Conservation (phyloP, 2,329 filamentous ascomycete genomes). For the Lachnellula suecica region DNA sequence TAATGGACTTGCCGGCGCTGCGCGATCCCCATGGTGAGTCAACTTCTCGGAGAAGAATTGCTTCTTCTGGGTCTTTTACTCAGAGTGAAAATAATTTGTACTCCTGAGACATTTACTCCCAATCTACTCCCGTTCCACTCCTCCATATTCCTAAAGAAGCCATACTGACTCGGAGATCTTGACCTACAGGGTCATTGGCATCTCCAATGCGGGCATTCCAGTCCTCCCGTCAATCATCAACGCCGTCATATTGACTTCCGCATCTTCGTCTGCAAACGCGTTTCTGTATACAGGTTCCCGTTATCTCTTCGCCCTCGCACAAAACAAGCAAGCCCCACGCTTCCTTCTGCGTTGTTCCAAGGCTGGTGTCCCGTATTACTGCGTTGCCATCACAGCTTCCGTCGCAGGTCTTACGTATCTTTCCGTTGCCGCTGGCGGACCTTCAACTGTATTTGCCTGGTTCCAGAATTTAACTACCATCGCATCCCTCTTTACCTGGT, state of each 20-base stretch:
- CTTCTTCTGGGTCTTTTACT: too few species aligned
- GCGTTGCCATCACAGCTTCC: conserved; percentile 62
- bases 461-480: conserved; percentile 62
- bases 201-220: conserved; percentile 63
- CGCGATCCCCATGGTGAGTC: conserved; percentile 62
- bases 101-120: too few species aligned
- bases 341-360: conserved; percentile 60
- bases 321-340: conserved; percentile 63
- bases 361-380: conserved; percentile 67
- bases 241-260: conserved; percentile 71
- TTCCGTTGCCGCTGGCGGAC: conserved; percentile 56
- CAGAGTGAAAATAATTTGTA: too few species aligned
- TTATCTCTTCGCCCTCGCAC: conserved; percentile 41
- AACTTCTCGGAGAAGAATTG: too few species aligned
- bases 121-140: too few species aligned
- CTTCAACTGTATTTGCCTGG: conserved; percentile 39
- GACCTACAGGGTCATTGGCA: conserved; percentile 75
- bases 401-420: conserved; percentile 74
- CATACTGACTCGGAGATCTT: too few species aligned
- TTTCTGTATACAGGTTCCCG: conserved; percentile 23
- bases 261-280: conserved; percentile 57
- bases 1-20: conserved; percentile 46
- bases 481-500: conserved; percentile 73
- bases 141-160: too few species aligned
- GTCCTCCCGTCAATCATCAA: conserved; percentile 74